These are phyloP conservation scores for Aspergillus aculeatus DNA, from an alignment of 2,329 filamentous ascomycete genomes.

Conservation along the genomic window DNA sequence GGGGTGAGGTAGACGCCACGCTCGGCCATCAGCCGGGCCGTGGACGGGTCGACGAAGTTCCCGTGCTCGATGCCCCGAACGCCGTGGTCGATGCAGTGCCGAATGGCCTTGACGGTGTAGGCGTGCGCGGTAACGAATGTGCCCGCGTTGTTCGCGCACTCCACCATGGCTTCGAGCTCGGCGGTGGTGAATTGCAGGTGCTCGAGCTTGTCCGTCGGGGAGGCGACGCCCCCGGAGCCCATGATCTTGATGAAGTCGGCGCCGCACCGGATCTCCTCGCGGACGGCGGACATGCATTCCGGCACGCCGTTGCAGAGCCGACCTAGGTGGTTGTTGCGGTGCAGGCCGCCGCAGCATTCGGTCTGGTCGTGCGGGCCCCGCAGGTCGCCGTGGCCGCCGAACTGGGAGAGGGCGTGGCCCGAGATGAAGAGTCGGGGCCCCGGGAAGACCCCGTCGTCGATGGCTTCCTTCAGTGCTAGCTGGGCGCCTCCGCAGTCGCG, in stretches of 20 bases:
- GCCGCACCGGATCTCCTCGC: constrained; percentile 57
- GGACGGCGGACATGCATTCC: constrained; percentile 52
- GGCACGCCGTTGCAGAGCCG: constrained; percentile 55
- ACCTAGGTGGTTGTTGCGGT: constrained; percentile 33
- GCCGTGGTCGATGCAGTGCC: constrained; percentile 56
- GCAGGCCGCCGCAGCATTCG: constrained; percentile 49
- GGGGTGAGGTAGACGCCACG: constrained; percentile 53
- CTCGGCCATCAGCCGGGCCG: constrained; percentile 52
- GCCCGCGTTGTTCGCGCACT: constrained; percentile 11
- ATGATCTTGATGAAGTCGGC: constrained; percentile 65
- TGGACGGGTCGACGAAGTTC: constrained; percentile 45
- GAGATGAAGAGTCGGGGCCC: constrained; percentile 59
- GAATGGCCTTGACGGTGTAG: constrained; percentile 56
- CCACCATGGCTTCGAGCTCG: too few species aligned
- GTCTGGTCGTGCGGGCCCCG: constrained; percentile 41
- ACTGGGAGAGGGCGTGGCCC: constrained; percentile 56
- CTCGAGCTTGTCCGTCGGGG: constrained; percentile 50
- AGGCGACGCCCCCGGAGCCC: constrained; percentile 57
- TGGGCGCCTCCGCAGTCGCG: constrained; percentile 60
- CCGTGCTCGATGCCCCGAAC: constrained; percentile 57
- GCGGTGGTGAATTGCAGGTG: too few species aligned
- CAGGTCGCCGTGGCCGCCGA: constrained; percentile 59
- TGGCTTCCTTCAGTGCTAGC: constrained; percentile 52
- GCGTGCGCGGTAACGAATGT: constrained; percentile 60
- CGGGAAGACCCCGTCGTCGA: constrained; percentile 55